phyloP scores from a whole-genome alignment of 306 rosid species.

The Phaseolus lunatus region DNA sequence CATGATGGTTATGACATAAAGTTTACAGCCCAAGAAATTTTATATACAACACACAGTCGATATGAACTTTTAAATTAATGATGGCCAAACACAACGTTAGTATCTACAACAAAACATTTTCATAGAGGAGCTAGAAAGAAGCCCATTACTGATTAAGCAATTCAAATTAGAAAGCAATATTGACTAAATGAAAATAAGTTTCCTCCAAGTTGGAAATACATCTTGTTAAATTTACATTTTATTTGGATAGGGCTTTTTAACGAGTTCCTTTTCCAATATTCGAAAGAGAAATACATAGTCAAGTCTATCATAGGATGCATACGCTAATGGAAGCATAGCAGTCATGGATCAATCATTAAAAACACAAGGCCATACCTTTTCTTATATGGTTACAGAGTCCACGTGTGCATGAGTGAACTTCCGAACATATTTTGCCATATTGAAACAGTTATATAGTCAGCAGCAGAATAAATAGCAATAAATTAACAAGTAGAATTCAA shows the following conservation, averaged over 20 bases:
- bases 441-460: constrained; percentile 41
- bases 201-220: constrained; percentile 17
- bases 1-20: not conserved
- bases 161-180: constrained; percentile 23
- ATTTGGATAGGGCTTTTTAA: not conserved
- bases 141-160: constrained; percentile 6
- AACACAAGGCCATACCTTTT: constrained; percentile 54
- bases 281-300: not conserved
- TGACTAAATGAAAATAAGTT: constrained; percentile 20
- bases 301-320: not conserved
- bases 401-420: constrained; percentile 72
- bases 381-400: constrained; percentile 68
- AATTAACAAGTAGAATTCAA: not conserved
- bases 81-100: constrained; percentile 28
- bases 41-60: constrained; percentile 3
- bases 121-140: not conserved
- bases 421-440: constrained; percentile 46
- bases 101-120: constrained; percentile 20
- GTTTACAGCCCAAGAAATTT: constrained; percentile 6
- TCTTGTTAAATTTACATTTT: constrained; percentile 9
- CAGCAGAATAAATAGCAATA: constrained; percentile 30
- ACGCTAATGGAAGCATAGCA: not conserved
- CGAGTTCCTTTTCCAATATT: constrained; percentile 5
- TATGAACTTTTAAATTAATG: constrained; percentile 14
- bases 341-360: constrained; percentile 26